Evolutionary conservation across 2,329 filamentous ascomycete species (phyloP).

Genomic region (Calonectria crousiana): DNA sequence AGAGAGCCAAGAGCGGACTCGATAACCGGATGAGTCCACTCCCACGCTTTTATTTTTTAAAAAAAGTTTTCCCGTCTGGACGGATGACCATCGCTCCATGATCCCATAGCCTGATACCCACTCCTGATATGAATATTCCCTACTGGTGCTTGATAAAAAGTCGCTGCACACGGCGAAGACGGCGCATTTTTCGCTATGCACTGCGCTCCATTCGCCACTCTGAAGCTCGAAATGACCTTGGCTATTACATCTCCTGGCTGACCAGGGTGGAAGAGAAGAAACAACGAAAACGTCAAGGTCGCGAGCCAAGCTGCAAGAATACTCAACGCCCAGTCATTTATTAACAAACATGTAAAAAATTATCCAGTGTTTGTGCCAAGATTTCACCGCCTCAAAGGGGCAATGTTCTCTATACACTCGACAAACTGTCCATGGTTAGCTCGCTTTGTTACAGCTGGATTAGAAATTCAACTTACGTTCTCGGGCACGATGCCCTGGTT

Average conservation of each 20-base stretch:
- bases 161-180: constrained; percentile 23
- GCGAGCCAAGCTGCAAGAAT: constrained; percentile 29
- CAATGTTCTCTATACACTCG: constrained; percentile 42
- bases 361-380: constrained; percentile 12
- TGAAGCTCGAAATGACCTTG: constrained; percentile 5
- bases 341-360: constrained; percentile 32
- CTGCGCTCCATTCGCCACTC: constrained; percentile 28
- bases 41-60: constrained; percentile 1
- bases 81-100: constrained; percentile 7
- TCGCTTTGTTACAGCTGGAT: no score
- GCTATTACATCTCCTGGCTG: background rate
- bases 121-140: constrained; percentile 19
- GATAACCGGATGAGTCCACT: background rate
- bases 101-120: background rate
- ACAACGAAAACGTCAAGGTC: constrained; percentile 32
- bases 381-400: constrained; percentile 38
- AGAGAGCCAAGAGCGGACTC: background rate
- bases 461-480: constrained; percentile 42
- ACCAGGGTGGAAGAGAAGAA: constrained; percentile 20
- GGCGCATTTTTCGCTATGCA: constrained; percentile 17
- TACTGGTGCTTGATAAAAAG: constrained; percentile 34
- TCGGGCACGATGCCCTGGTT: constrained; percentile 68
- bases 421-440: constrained; percentile 38
- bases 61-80: constrained; percentile 8
- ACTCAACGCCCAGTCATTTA: constrained; percentile 26